A percentile compares a stretch with the other conserved stretches of the same genome.
phyloP scores from a whole-genome alignment of 257 asterid genomes.

The Solanum medicagineum region DNA sequence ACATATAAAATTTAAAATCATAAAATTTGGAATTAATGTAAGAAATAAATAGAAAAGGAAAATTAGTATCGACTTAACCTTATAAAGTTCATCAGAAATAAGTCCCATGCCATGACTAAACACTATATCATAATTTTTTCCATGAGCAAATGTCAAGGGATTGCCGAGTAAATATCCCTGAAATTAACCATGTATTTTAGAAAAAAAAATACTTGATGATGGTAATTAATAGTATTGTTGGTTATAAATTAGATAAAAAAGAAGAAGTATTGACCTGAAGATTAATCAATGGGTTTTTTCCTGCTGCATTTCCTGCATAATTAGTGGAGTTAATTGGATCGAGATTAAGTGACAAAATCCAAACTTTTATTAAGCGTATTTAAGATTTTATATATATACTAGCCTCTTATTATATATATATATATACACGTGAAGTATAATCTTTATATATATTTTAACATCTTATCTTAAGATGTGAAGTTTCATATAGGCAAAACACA shows the following conservation, averaged over 20 bases:
- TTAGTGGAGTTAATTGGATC: too few relatives aligned
- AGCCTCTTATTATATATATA: too few relatives aligned
- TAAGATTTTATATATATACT: too few relatives aligned
- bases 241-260: background rate
- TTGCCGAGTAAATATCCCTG: background rate
- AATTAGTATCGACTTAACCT: background rate
- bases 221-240: background rate
- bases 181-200: background rate
- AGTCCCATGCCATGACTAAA: background rate
- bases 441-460: too few relatives aligned
- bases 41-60: background rate
- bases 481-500: too few relatives aligned
- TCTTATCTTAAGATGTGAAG: too few relatives aligned
- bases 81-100: background rate
- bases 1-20: background rate
- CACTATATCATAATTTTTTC: background rate
- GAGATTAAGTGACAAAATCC: too few relatives aligned
- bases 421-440: too few relatives aligned
- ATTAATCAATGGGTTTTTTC: too few relatives aligned
- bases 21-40: background rate
- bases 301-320: too few relatives aligned
- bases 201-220: background rate
- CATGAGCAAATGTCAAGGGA: background rate
- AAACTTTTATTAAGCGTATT: too few relatives aligned
- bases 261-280: too few relatives aligned